These are phyloP conservation scores for Lactarius hengduanensis DNA, from an alignment of 768 basidiomycete genomes.

Conservation along the genomic window DNA sequence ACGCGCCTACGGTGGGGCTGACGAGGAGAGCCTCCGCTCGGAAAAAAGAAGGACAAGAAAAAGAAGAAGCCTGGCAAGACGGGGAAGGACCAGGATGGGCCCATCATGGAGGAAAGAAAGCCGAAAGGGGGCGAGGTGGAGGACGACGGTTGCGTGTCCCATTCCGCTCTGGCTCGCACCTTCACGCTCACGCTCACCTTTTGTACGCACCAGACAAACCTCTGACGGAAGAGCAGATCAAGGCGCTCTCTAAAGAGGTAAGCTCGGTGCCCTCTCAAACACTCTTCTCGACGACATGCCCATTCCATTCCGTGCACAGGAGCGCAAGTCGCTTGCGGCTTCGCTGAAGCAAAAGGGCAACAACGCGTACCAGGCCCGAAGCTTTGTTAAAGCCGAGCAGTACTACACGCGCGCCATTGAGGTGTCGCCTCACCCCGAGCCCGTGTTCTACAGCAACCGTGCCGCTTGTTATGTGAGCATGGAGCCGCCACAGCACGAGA, in stretches of 20 bases:
- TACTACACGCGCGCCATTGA: conserved; percentile 75
- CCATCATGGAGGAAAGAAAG: conserved; percentile 75
- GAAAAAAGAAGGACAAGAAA: conserved; percentile 53
- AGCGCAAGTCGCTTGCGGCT: conserved; percentile 60
- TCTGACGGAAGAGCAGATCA: conserved; percentile 55
- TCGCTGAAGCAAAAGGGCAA: conserved; percentile 73
- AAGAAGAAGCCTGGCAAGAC: conserved; percentile 48
- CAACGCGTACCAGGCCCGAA: conserved; percentile 59
- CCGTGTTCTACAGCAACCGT: conserved; percentile 95
- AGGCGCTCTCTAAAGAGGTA: conserved; percentile 58
- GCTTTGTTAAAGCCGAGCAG: conserved; percentile 57
- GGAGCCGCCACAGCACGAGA: conserved; percentile 76
- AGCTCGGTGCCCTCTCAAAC: conserved; percentile 3
- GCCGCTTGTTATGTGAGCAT: conserved; percentile 97
- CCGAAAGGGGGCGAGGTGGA: conserved; percentile 40
- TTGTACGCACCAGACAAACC: conserved; percentile 42
- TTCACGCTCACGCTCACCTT: conserved; percentile 24
- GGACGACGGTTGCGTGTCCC: conserved; percentile 28
- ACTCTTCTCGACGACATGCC: not conserved
- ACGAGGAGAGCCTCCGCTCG: conserved; percentile 26
- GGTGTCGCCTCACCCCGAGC: conserved; percentile 74
- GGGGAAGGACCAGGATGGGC: conserved; percentile 60
- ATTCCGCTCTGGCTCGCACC: conserved; percentile 10
- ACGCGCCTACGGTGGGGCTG: conserved; percentile 35
- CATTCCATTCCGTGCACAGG: conserved; percentile 40